These are phyloP conservation scores for Lasiosphaeria ovina DNA, from an alignment of 495 filamentous ascomycete genomes.

Conservation along the genomic window DNA sequence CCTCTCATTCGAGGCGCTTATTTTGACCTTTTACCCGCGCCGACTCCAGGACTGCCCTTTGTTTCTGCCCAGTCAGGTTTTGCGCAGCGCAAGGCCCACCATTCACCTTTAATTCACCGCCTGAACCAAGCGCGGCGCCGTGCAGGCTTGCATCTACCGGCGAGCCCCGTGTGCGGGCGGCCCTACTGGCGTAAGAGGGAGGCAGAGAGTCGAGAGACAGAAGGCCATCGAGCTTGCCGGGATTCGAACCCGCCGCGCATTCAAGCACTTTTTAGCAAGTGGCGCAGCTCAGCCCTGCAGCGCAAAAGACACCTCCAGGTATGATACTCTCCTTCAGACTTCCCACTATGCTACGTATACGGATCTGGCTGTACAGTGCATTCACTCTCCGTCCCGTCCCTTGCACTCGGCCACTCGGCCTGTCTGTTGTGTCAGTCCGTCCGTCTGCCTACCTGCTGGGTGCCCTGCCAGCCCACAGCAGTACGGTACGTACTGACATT, in stretches of 20 bases:
- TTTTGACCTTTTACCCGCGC: constrained; percentile 13
- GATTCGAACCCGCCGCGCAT: neutral
- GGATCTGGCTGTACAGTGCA: too few relatives aligned
- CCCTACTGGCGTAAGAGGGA: too few relatives aligned
- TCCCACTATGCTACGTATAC: too few relatives aligned
- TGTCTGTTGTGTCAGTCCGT: too few relatives aligned
- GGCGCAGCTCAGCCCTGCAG: constrained; percentile 22
- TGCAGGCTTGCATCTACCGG: neutral
- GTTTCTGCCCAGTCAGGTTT: neutral
- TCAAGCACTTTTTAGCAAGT: constrained; percentile 10
- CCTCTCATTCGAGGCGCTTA: constrained; percentile 23
- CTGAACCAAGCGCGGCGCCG: neutral
- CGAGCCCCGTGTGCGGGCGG: too few relatives aligned
- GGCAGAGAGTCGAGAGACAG: too few relatives aligned
- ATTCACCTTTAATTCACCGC: constrained; percentile 7
- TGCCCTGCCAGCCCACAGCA: neutral
- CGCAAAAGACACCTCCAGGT: constrained; percentile 7
- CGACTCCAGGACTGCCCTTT: constrained; percentile 3
- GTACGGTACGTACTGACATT: neutral
- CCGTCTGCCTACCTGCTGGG: too few relatives aligned
- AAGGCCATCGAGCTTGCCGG: too few relatives aligned
- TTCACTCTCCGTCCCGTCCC: too few relatives aligned
- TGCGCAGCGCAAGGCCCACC: constrained; percentile 11
- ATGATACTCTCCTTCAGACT: constrained; percentile 8
- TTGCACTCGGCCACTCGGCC: too few relatives aligned